Percentiles rank a stretch among this genome's conserved stretches.
Evolutionary conservation across 768 basidiomycete species (phyloP).

Genomic region (Lentinula edodes): DNA sequence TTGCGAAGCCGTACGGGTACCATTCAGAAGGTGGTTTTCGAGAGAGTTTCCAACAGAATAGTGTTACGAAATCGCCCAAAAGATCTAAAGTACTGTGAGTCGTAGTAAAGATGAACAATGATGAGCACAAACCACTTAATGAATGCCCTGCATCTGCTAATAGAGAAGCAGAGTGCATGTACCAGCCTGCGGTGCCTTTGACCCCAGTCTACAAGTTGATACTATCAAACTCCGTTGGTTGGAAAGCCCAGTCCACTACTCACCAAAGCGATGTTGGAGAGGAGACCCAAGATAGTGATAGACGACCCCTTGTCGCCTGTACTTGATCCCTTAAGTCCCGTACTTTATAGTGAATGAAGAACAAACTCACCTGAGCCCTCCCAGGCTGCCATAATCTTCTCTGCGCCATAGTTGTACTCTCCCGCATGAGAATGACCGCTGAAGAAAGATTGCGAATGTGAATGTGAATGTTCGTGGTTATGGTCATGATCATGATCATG

Average conservation of each 20-base stretch:
- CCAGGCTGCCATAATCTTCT: slow-evolving; percentile 63
- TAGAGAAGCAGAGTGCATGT: slow-evolving; percentile 84
- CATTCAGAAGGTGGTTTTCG: slow-evolving; percentile 70
- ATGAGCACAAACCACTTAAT: slow-evolving; percentile 58
- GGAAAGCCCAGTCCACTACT: neutral
- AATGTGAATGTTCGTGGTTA: slow-evolving; percentile 27
- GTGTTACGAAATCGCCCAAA: slow-evolving; percentile 85
- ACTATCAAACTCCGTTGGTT: neutral
- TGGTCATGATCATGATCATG: slow-evolving; percentile 24
- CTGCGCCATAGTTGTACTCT: slow-evolving; percentile 54
- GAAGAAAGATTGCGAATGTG: slow-evolving; percentile 51
- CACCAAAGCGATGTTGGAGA: slow-evolving; percentile 67
- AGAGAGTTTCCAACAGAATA: slow-evolving; percentile 84
- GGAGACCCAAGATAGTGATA: slow-evolving; percentile 82
- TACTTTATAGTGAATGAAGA: neutral
- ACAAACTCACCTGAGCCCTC: slow-evolving; percentile 52
- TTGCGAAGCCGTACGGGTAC: slow-evolving; percentile 88
- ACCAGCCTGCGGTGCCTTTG: slow-evolving; percentile 88
- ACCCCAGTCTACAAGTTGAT: slow-evolving; percentile 39
- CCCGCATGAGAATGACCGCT: slow-evolving; percentile 54
- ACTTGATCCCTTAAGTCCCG: neutral
- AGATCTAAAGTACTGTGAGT: slow-evolving; percentile 45
- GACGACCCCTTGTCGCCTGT: slow-evolving; percentile 76
- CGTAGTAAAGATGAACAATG: neutral
- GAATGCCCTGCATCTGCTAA: slow-evolving; percentile 95